Evolutionary conservation across 495 filamentous ascomycete genomes (phyloP).

Genomic region (Aspergillus ellipticus): DNA sequence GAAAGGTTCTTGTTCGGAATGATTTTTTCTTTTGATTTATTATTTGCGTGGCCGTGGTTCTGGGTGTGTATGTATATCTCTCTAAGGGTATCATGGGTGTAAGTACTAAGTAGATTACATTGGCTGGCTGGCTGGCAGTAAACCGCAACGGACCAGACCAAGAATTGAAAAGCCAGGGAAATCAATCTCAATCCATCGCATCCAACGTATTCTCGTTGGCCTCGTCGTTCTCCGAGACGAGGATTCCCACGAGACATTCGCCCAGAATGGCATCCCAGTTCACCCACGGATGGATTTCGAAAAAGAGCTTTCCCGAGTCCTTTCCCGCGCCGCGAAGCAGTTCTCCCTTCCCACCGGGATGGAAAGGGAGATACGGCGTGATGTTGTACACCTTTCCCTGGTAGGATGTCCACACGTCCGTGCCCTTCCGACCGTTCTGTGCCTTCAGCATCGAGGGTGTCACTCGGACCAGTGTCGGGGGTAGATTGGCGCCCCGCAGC

Average conservation of each 20-base stretch:
- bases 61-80: not conserved
- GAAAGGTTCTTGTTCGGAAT: not conserved
- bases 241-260: slow-evolving; percentile 78
- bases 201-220: slow-evolving; percentile 51
- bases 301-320: slow-evolving; percentile 71
- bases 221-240: slow-evolving; percentile 72
- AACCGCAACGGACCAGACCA: not conserved
- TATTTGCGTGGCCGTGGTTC: not conserved
- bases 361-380: slow-evolving; percentile 81
- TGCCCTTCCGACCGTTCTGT: slow-evolving; percentile 74
- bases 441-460: slow-evolving; percentile 72
- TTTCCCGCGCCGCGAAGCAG: slow-evolving; percentile 73
- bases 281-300: slow-evolving; percentile 95
- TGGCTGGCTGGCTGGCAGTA: not conserved
- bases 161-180: not conserved
- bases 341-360: slow-evolving; percentile 88
- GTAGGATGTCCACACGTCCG: slow-evolving; percentile 83
- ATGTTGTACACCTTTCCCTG: slow-evolving; percentile 92
- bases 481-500: slow-evolving; percentile 58
- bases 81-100: not conserved
- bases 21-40: not conserved
- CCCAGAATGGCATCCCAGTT: slow-evolving; percentile 93
- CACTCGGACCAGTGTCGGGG: slow-evolving; percentile 56
- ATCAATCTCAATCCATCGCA: slow-evolving; percentile 60
- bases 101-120: not conserved